These are phyloP conservation scores for Colletotrichum sp. DNA, from an alignment of 2,329 filamentous ascomycete genomes.

Conservation along the genomic window DNA sequence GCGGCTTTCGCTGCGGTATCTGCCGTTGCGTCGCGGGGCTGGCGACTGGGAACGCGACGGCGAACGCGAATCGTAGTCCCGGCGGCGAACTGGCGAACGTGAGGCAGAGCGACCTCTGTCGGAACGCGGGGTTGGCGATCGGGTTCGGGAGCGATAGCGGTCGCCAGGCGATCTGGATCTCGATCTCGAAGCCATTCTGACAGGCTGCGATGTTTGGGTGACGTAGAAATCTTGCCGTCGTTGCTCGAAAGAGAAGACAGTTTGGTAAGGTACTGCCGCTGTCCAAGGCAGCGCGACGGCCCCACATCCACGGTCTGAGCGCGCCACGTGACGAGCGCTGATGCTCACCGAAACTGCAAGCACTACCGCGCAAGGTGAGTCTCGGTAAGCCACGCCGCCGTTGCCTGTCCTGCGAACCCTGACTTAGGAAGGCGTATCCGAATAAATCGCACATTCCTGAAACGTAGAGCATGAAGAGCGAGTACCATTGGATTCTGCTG, in stretches of 20 bases:
- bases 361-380: background rate
- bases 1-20: conserved; percentile 32
- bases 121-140: conserved; percentile 39
- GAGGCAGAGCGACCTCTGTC: conserved; percentile 25
- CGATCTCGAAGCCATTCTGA: conserved; percentile 21
- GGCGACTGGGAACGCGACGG: conserved; percentile 35
- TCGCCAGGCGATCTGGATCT: conserved; percentile 28
- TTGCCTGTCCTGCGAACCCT: background rate
- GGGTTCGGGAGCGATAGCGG: conserved; percentile 37
- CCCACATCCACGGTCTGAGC: background rate
- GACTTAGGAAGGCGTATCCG: background rate
- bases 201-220: background rate
- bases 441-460: background rate
- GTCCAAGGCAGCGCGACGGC: background rate
- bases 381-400: background rate
- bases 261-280: background rate
- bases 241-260: background rate
- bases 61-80: conserved; percentile 34
- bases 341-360: background rate
- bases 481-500: background rate
- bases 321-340: background rate
- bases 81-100: conserved; percentile 35
- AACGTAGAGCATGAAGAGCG: background rate
- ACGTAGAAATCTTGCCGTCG: background rate
- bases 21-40: conserved; percentile 39